phyloP scores from a whole-genome alignment of 2,329 filamentous ascomycete genomes.

The Epichloe gansuensis region DNA sequence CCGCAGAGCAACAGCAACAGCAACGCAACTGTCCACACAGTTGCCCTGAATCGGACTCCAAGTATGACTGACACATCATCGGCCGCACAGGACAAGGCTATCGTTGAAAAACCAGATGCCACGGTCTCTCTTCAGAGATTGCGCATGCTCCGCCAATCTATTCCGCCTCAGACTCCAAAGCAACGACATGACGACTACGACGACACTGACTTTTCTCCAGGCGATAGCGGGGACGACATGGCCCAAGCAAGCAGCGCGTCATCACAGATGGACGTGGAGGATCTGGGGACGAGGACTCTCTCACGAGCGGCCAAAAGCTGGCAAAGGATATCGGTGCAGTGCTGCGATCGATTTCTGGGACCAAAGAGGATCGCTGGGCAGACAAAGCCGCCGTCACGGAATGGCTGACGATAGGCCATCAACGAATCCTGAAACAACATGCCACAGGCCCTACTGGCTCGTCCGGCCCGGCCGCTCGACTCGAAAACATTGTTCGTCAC shows the following conservation, averaged over 20 bases:
- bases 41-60: background rate
- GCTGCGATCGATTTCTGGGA: background rate
- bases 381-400: background rate
- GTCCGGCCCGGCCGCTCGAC: background rate
- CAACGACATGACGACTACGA: no score
- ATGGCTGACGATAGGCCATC: constrained; percentile 10
- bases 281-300: background rate
- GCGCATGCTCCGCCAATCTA: background rate
- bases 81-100: background rate
- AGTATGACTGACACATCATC: background rate
- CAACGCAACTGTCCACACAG: background rate
- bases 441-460: no score
- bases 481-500: background rate
- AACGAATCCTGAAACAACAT: background rate
- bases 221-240: background rate
- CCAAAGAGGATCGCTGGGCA: background rate
- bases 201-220: background rate
- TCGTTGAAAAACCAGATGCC: background rate
- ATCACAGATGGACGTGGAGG: background rate
- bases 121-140: background rate
- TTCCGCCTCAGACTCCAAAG: background rate
- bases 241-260: background rate
- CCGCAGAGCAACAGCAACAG: no score
- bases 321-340: background rate
- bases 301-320: background rate